Base-by-base conservation (phyloP, 1,284 basidiomycete species). In the Trichosporon ovoides region DNA sequence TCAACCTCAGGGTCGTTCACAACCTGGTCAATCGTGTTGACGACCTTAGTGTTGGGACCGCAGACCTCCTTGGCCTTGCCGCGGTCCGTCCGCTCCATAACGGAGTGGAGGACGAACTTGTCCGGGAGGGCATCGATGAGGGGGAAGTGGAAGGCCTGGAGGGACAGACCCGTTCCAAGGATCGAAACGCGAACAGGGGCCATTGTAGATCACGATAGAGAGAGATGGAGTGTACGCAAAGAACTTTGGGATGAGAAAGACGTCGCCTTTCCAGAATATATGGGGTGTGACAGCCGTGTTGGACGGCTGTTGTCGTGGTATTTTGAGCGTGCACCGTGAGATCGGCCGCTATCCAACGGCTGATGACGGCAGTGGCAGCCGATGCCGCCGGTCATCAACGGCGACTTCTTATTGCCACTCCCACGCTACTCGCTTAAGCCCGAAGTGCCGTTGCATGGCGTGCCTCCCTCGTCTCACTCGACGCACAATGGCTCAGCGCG, bases 111-210 rank as follows among this genome's bases (percentile, higher is more conserved):
- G 7, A 77, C 81, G 80, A 89, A 91, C 55, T 85, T 75, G 34
- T 87, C 80, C 0, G 88, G 85, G n/a, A 88, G 81, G 3, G 86
- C 84, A 52, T 86, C 82, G 60, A 91, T 78, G 74, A 90, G 87
- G 0, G 89, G 89, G 60, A 85, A 72, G 72, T 92, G 89, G 77
- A 91, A 90, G 14, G 86, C 86, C 52, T 87, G 77, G 24, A 86
- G 85, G 20, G 85, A 82, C 60, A 89, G 83, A 48, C 88, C 89
- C 43, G 87, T 84, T 31, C 88, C 88, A n/a, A 90, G 80, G 12
- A 89, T 83, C 61, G 86, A 85, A 36, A 85, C 85, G 56, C 82
- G 82, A 69, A 89, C 85, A 24, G 85, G 84, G 1, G 61, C 59
- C 59, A 61, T 61, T 55, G 16, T 46, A 35, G 22, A n/a, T 14